These are phyloP conservation scores for Russula sp. DNA, from an alignment of 768 basidiomycete genomes.

Conservation along the genomic window DNA sequence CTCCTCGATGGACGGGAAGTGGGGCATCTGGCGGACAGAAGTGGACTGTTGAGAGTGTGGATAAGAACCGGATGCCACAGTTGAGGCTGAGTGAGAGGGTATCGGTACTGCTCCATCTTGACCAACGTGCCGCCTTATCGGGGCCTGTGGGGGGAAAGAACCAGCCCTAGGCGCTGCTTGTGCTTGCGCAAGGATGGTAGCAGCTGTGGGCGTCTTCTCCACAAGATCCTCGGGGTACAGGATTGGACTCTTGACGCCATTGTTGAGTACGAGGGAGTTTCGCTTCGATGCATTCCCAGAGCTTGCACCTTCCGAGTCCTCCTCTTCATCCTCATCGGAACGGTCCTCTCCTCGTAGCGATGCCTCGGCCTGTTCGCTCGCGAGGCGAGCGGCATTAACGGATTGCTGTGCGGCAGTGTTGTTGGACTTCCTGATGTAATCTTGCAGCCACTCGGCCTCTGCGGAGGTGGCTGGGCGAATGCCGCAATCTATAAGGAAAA, in stretches of 20 bases:
- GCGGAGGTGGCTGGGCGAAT: slow-evolving; percentile 87
- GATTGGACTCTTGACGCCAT: slow-evolving; percentile 49
- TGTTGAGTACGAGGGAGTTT: slow-evolving; percentile 60
- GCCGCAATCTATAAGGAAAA: slow-evolving; percentile 64
- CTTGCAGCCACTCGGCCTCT: slow-evolving; percentile 87
- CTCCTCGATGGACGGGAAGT: slow-evolving; percentile 84
- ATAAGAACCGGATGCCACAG: slow-evolving; percentile 38
- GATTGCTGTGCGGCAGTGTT: slow-evolving; percentile 74
- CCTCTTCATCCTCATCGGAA: slow-evolving; percentile 81
- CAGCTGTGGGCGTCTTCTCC: slow-evolving; percentile 83
- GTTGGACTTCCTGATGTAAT: slow-evolving; percentile 87
- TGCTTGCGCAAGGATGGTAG: slow-evolving; percentile 67
- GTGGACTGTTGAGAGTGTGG: slow-evolving; percentile 40
- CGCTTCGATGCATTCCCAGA: slow-evolving; percentile 62
- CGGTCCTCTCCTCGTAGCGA: slow-evolving; percentile 56
- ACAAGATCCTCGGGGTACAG: slow-evolving; percentile 57
- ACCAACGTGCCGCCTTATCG: slow-evolving; percentile 64
- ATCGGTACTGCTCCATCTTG: slow-evolving; percentile 51
- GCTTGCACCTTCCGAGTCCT: slow-evolving; percentile 67
- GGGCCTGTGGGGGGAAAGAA: slow-evolving; percentile 57
- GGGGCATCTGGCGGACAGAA: slow-evolving; percentile 69
- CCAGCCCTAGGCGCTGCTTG: slow-evolving; percentile 57
- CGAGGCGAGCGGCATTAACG: slow-evolving; percentile 63
- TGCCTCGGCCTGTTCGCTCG: slow-evolving; percentile 62
- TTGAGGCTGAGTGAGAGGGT: slow-evolving; percentile 35